Evolutionary conservation across 805 yeast genomes (phyloP).

Genomic region (Vanderwaltozyma verrucispora): DNA sequence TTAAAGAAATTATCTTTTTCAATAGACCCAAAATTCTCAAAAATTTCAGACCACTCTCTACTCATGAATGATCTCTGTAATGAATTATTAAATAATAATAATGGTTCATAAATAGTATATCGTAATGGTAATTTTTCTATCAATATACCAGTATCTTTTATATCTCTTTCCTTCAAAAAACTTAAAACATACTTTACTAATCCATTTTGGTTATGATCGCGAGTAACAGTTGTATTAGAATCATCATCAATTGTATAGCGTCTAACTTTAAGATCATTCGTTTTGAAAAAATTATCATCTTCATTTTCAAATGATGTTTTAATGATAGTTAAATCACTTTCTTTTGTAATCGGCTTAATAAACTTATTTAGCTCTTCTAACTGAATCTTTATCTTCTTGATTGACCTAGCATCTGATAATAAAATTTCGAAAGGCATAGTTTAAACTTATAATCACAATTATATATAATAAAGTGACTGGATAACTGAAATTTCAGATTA

Average conservation of each 20-base stretch:
- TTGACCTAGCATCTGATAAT: conserved; percentile 7
- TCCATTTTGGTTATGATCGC: neutral
- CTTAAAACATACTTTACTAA: neutral
- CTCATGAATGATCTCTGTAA: conserved; percentile 34
- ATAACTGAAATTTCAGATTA: no score
- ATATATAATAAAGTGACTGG: no score
- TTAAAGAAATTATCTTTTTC: conserved; percentile 9
- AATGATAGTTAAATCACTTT: conserved; percentile 10
- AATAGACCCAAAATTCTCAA: conserved; percentile 5
- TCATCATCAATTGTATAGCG: conserved; percentile 5
- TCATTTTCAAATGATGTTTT: conserved; percentile 12
- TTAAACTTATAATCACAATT: conserved; percentile 3
- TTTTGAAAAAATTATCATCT: conserved; percentile 4
- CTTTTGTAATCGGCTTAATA: conserved; percentile 18
- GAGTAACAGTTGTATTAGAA: no score
- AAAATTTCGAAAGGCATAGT: conserved; percentile 19
- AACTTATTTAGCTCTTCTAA: conserved; percentile 13
- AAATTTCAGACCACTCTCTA: conserved; percentile 27
- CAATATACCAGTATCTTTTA: conserved; percentile 3
- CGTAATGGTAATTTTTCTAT: conserved; percentile 26
- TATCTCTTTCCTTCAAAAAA: neutral
- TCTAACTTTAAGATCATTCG: neutral
- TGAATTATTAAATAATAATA: conserved; percentile 46
- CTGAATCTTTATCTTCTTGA: conserved; percentile 18
- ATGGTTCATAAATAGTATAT: conserved; percentile 57